A percentile compares a stretch with the other conserved stretches of the same genome.
Evolutionary conservation across 495 filamentous ascomycete genomes (phyloP).

Genomic region (Cercophora newfieldiana): DNA sequence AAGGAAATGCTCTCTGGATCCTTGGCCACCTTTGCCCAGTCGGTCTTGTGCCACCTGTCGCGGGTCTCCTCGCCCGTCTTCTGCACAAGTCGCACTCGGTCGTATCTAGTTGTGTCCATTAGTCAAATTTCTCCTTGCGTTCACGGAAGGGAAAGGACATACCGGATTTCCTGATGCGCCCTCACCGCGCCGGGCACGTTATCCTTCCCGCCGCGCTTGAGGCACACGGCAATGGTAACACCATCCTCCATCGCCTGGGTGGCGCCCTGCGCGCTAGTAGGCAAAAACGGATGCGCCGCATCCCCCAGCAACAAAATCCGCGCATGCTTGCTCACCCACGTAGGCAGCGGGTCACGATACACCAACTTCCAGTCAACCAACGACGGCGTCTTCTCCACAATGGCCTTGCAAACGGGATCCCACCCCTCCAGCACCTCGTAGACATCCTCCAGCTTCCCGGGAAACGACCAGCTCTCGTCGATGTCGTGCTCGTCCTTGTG

Average conservation of each 20-base stretch:
- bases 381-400: slow-evolving; percentile 61
- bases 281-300: slow-evolving; percentile 65
- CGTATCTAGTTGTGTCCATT: slow-evolving; percentile 36
- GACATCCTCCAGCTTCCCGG: slow-evolving; percentile 58
- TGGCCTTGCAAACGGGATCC: slow-evolving; percentile 58
- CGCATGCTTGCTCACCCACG: slow-evolving; percentile 60
- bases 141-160: background rate
- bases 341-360: slow-evolving; percentile 62
- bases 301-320: slow-evolving; percentile 61
- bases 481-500: slow-evolving; percentile 61
- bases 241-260: slow-evolving; percentile 68
- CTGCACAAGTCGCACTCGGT: slow-evolving; percentile 48
- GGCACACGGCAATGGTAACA: slow-evolving; percentile 58
- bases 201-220: slow-evolving; percentile 55
- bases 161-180: slow-evolving; percentile 52
- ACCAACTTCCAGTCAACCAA: slow-evolving; percentile 69
- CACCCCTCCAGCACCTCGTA: slow-evolving; percentile 61
- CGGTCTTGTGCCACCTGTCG: slow-evolving; percentile 59
- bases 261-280: slow-evolving; percentile 62
- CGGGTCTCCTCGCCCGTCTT: slow-evolving; percentile 56
- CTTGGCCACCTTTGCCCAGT: slow-evolving; percentile 53
- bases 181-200: slow-evolving; percentile 48
- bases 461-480: slow-evolving; percentile 62
- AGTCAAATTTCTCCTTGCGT: background rate
- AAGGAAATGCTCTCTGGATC: slow-evolving; percentile 55